Percentiles rank a stretch among this genome's conserved stretches.
phyloP scores from a whole-genome alignment of 2,329 filamentous ascomycete genomes.

The Coleophoma eucalyptorum region DNA sequence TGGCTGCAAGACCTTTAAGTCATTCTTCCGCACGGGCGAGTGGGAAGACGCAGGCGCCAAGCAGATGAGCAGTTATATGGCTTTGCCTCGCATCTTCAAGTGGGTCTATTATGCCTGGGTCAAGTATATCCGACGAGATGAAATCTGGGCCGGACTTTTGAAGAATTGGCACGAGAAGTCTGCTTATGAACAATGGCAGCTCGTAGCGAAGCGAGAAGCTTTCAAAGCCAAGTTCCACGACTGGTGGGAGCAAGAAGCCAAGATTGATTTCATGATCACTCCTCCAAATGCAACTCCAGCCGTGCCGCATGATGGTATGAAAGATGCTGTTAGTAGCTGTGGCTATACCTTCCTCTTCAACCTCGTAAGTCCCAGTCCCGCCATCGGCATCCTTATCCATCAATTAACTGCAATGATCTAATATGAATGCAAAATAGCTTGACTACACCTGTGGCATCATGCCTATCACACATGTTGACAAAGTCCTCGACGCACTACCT shows the following conservation, averaged over 20 bases:
- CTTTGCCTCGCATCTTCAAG: constrained; percentile 68
- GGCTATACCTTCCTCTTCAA: constrained; percentile 96
- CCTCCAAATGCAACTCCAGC: constrained; percentile 90
- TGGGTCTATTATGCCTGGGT: constrained; percentile 88
- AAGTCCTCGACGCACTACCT: constrained; percentile 61
- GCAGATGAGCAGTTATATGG: constrained; percentile 72
- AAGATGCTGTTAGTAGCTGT: constrained; percentile 78
- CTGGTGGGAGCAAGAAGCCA: constrained; percentile 74
- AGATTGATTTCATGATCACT: constrained; percentile 75
- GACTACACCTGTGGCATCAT: constrained; percentile 83
- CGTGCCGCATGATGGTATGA: constrained; percentile 82
- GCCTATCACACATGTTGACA: constrained; percentile 82
- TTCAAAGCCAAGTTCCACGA: constrained; percentile 78
- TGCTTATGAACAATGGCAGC: constrained; percentile 76
- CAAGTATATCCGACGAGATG: constrained; percentile 75
- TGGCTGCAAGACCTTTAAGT: constrained; percentile 75
- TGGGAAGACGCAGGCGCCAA: constrained; percentile 74
- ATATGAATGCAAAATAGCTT: constrained; percentile 43
- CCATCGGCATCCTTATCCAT: neutral
- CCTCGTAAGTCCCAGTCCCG: constrained; percentile 49
- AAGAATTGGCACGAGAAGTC: constrained; percentile 70
- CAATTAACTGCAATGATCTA: neutral
- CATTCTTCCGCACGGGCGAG: constrained; percentile 73
- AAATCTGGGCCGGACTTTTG: constrained; percentile 74
- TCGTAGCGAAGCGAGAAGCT: constrained; percentile 71